phyloP scores from a whole-genome alignment of 495 filamentous ascomycete species.

The Xylaria intraflava region DNA sequence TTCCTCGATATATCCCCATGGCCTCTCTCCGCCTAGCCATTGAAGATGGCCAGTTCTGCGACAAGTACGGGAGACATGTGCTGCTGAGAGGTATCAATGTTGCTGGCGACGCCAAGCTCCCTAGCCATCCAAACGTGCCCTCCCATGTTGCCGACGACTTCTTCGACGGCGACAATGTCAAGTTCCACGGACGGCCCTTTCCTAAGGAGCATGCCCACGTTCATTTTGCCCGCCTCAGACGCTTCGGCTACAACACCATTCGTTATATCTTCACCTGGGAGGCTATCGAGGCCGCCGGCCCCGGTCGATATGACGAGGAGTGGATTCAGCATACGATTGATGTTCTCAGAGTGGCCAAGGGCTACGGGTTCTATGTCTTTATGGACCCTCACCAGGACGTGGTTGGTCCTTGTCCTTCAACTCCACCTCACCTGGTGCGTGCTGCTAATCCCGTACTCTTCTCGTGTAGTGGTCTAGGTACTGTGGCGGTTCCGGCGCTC shows the following conservation, averaged over 20 bases:
- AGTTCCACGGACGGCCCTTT: conserved; percentile 83
- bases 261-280: conserved; percentile 98
- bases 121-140: conserved; percentile 68
- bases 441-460: conserved; percentile 15
- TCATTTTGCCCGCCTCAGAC: conserved; percentile 80
- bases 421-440: background rate
- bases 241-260: conserved; percentile 91
- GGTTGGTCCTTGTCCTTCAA: conserved; percentile 42
- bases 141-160: conserved; percentile 74
- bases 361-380: conserved; percentile 90
- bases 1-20: conserved; percentile 29
- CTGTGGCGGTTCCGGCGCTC: conserved; percentile 88
- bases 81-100: conserved; percentile 60
- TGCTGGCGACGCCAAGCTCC: conserved; percentile 59
- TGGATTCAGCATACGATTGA: conserved; percentile 88
- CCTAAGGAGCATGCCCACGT: conserved; percentile 70
- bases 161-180: conserved; percentile 88
- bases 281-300: conserved; percentile 90
- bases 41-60: conserved; percentile 74
- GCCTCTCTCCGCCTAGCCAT: conserved; percentile 57
- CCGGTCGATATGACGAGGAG: conserved; percentile 90
- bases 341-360: conserved; percentile 72
- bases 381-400: conserved; percentile 99
- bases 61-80: conserved; percentile 48
- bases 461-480: conserved; percentile 85